A percentile compares a stretch with the other conserved stretches of the same genome.
Evolutionary conservation across 805 yeast genomes (phyloP).

Genomic region (Wickerhamiella occidentalis): DNA sequence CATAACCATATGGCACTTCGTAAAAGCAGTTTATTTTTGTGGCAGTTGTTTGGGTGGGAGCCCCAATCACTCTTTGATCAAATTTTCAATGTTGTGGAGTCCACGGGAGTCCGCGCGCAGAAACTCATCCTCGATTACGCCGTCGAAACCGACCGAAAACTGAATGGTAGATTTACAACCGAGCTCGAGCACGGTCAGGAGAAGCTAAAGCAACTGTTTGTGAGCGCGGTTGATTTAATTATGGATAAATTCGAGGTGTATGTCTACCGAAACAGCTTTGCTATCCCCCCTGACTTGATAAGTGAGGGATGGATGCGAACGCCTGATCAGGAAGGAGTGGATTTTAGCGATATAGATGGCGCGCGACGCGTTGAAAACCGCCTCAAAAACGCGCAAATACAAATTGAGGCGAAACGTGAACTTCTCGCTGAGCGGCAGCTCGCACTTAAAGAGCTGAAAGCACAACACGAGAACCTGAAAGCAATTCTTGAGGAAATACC

Average conservation of each 20-base stretch:
- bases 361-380: neutral
- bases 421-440: neutral
- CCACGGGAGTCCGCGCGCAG: slow-evolving; percentile 68
- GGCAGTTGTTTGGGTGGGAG: slow-evolving; percentile 79
- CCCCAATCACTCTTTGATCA: slow-evolving; percentile 78
- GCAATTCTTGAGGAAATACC: neutral
- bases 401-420: neutral
- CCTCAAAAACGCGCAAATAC: neutral
- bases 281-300: slow-evolving; percentile 53
- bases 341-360: slow-evolving; percentile 7
- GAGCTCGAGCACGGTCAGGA: slow-evolving; percentile 40
- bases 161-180: slow-evolving; percentile 22
- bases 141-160: slow-evolving; percentile 19
- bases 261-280: slow-evolving; percentile 61
- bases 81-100: slow-evolving; percentile 72
- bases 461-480: neutral
- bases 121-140: slow-evolving; percentile 42
- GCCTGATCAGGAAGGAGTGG: slow-evolving; percentile 47
- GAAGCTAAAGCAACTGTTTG: slow-evolving; percentile 70
- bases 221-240: slow-evolving; percentile 57
- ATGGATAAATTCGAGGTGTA: slow-evolving; percentile 82
- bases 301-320: slow-evolving; percentile 55
- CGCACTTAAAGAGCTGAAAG: neutral
- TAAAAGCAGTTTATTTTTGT: slow-evolving; percentile 37
- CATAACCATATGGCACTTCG: neutral